Conservation (phyloP, 345 rosid species). For the Euphorbia lathyris region DNA sequence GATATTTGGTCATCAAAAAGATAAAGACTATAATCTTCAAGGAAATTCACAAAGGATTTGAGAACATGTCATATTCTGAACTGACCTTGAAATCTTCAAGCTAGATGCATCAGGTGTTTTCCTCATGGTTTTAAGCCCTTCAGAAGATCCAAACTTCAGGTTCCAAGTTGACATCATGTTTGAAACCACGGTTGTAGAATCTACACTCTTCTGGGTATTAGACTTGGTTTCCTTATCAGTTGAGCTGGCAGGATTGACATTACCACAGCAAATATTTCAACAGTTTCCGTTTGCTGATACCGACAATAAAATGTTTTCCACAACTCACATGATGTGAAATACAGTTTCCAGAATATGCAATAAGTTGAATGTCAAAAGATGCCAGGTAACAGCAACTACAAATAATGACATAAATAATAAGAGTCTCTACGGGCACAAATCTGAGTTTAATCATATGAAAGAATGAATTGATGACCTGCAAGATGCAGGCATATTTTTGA, state of each 20-base stretch:
- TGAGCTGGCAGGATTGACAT: slow-evolving; percentile 34
- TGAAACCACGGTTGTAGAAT: slow-evolving; percentile 30
- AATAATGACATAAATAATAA: background rate
- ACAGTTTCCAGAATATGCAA: background rate
- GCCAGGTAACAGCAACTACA: background rate
- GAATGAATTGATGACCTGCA: background rate
- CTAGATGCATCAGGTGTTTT: slow-evolving; percentile 40
- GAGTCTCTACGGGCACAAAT: background rate
- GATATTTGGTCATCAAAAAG: no score
- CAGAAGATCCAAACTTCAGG: slow-evolving; percentile 33
- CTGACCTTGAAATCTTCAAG: slow-evolving; percentile 46
- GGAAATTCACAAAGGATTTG: background rate
- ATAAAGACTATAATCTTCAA: no score
- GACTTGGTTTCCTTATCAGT: slow-evolving; percentile 38
- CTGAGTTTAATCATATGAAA: background rate
- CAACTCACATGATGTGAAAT: background rate
- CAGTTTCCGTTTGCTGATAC: slow-evolving; percentile 3
- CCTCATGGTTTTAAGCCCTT: slow-evolving; percentile 45
- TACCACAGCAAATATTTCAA: slow-evolving; percentile 34
- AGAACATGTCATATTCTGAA: slow-evolving; percentile 8
- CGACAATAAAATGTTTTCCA: slow-evolving; percentile 2
- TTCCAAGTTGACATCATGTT: slow-evolving; percentile 34
- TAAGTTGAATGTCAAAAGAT: slow-evolving; percentile 1
- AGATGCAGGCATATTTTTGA: background rate
- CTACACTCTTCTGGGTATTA: slow-evolving; percentile 13